Base-by-base conservation (phyloP, 495 filamentous ascomycete genomes). In the Terfezia claveryi region DNA sequence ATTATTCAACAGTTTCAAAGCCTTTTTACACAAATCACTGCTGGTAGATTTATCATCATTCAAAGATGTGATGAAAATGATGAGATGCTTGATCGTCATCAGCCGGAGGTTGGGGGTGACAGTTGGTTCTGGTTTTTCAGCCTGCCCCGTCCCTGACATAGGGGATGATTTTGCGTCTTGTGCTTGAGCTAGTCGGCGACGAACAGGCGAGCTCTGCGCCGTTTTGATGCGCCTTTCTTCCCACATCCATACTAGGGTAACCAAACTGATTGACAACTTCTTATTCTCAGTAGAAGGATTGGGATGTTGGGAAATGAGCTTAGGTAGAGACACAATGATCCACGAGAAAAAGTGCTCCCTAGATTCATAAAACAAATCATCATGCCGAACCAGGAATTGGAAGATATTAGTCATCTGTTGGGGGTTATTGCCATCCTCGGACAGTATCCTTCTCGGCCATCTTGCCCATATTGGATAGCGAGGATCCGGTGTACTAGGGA, bases 401-500 rank as follows among this genome's bases (percentile, higher is more conserved):
- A 95, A 96, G 59, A 99, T 96, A 68, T 84, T 87, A 37, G 87
- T 94, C 67, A 95, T 80, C 69, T 96, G 92, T 68, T 94, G 89
- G 55, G 88, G 74, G 60, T 99, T 99, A 58, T 87, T 83, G n/a
- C 82, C 87, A 66, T 99, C 92, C 67, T 99, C 92, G 8, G 85
- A 80, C 52, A 99, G 69, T 52, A 96, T 94, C 27, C 85, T 84
- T 37, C 87, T 79, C 32, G 92, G 87, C 68, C 88, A 86, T 60
- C 84, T 81, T 2, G 88, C 85, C 92, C 91, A 96, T 27, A 87
- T 70, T 2, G 80, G 80, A 58, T 79, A 76, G n/a, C 76, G 71
- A 14, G 68, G 66, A 68, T 84, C 80, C 44, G 74, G 69, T 6
- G 52, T 27, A 36, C 57, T 68, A 14, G 68, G 70, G 36, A 76